Evolutionary conservation across 208 protist genomes (phyloP).

Genomic region (Strigomonas galati): DNA sequence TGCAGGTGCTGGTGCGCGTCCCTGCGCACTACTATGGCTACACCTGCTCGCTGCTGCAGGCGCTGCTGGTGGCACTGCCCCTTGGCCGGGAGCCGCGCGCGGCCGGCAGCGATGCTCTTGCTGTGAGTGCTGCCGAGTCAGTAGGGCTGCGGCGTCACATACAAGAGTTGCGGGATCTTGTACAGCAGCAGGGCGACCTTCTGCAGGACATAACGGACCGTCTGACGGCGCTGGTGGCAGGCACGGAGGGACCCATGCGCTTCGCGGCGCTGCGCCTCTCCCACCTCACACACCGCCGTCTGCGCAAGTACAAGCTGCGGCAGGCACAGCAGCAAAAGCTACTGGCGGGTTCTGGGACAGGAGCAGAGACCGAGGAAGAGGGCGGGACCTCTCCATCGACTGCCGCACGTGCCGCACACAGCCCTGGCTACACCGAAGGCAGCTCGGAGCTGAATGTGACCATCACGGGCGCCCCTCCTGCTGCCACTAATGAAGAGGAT

Average conservation of each 20-base stretch:
- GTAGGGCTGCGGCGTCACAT: slow-evolving; percentile 46
- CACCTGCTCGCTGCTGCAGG: slow-evolving; percentile 35
- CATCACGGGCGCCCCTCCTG: slow-evolving; percentile 25
- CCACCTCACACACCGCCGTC: slow-evolving; percentile 31
- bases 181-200: slow-evolving; percentile 35
- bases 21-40: slow-evolving; percentile 65
- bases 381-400: neutral
- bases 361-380: too few species aligned
- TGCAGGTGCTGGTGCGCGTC: slow-evolving; percentile 40
- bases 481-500: neutral
- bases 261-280: slow-evolving; percentile 47
- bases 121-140: neutral
- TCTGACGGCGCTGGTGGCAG: slow-evolving; percentile 34
- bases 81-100: slow-evolving; percentile 33
- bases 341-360: too few species aligned
- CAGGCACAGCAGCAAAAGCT: neutral
- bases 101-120: neutral
- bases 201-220: slow-evolving; percentile 46
- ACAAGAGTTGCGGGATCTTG: slow-evolving; percentile 32
- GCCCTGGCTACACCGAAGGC: neutral
- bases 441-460: slow-evolving; percentile 37
- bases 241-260: slow-evolving; percentile 36
- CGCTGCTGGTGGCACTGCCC: slow-evolving; percentile 44
- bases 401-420: too few species aligned
- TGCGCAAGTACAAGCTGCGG: slow-evolving; percentile 33